phyloP scores from a whole-genome alignment of 441 rosid genomes.

The Brassica balearica region DNA sequence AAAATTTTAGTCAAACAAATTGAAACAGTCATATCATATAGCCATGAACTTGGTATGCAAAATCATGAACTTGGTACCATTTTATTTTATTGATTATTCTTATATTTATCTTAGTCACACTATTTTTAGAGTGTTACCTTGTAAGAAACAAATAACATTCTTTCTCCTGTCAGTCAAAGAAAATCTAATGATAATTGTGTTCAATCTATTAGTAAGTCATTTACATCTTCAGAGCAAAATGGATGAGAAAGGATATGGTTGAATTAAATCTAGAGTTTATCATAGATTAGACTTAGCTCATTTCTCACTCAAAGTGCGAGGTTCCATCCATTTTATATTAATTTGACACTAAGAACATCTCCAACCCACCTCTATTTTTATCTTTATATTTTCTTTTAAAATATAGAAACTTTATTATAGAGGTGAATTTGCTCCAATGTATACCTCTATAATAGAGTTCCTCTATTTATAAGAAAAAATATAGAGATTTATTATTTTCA shows the following conservation, averaged over 20 bases:
- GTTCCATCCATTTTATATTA: not conserved
- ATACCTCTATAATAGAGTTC: no score
- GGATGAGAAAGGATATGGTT: not conserved
- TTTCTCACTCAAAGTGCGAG: not conserved
- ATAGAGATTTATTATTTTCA: no score
- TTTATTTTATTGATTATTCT: no score
- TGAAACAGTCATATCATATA: not conserved
- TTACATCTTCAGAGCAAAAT: not conserved
- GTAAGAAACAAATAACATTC: not conserved
- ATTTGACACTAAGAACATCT: not conserved
- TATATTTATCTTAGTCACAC: no score
- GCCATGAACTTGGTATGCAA: constrained; percentile 6
- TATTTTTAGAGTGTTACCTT: no score
- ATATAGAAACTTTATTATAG: no score
- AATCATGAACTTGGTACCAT: not conserved
- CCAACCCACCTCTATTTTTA: no score
- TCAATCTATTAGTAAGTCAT: not conserved
- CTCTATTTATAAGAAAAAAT: no score
- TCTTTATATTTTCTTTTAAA: no score
- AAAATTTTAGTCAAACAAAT: not conserved
- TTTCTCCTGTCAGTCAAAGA: constrained; percentile 20
- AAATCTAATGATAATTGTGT: not conserved
- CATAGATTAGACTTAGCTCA: not conserved
- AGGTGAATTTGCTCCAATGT: no score
- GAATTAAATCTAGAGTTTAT: not conserved